phyloP scores from a whole-genome alignment of 805 yeast species.

The Cephaloascus albidus region DNA sequence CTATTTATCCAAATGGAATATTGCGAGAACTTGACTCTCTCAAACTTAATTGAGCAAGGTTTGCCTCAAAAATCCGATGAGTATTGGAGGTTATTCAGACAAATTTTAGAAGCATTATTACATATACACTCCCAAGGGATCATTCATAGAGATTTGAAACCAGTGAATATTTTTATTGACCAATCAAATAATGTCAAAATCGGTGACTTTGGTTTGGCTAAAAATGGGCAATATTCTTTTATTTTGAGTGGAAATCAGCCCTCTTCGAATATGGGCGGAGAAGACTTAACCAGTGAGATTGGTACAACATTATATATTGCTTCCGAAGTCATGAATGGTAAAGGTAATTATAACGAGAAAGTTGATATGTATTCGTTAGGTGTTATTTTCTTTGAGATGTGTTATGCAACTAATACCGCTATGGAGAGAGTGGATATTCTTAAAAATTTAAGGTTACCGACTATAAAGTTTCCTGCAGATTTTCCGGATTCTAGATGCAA shows the following conservation, averaged over 20 bases:
- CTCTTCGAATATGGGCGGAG: slow-evolving; percentile 22
- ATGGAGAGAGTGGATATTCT: slow-evolving; percentile 85
- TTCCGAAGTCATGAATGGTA: slow-evolving; percentile 69
- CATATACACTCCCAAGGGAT: slow-evolving; percentile 92
- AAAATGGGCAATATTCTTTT: slow-evolving; percentile 56
- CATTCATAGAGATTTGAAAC: slow-evolving; percentile 91
- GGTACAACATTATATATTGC: slow-evolving; percentile 96
- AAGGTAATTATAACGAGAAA: slow-evolving; percentile 77
- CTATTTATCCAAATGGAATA: slow-evolving; percentile 97
- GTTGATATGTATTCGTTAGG: slow-evolving; percentile 96
- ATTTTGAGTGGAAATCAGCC: slow-evolving; percentile 29
- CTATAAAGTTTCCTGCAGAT: slow-evolving; percentile 62
- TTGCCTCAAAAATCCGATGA: slow-evolving; percentile 63
- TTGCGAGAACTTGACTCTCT: slow-evolving; percentile 88
- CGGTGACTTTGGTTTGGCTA: slow-evolving; percentile 97
- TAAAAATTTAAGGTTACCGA: slow-evolving; percentile 48
- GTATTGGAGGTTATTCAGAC: slow-evolving; percentile 86
- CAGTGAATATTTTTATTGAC: slow-evolving; percentile 93
- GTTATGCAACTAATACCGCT: slow-evolving; percentile 73
- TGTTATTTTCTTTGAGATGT: slow-evolving; percentile 92
- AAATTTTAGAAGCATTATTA: slow-evolving; percentile 78
- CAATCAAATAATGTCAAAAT: slow-evolving; percentile 81
- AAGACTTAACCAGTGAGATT: slow-evolving; percentile 82
- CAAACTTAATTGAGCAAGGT: slow-evolving; percentile 70
- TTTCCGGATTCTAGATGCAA: slow-evolving; percentile 43